phyloP scores from a whole-genome alignment of 768 basidiomycete species.

The Leucocoprinus sp. region DNA sequence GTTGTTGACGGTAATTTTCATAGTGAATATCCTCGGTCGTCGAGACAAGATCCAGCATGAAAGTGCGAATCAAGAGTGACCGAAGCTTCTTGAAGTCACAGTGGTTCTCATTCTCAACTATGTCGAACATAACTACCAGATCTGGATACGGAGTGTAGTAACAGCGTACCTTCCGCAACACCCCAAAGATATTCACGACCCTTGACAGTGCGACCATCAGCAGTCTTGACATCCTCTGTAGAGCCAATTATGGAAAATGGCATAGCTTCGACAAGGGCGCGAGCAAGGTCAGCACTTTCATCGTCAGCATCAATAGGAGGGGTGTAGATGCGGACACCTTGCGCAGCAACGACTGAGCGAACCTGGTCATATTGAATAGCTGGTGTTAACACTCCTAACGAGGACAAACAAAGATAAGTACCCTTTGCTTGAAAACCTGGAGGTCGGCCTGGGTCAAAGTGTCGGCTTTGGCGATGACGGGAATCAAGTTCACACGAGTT shows the following conservation, averaged over 20 bases:
- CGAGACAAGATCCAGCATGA: slow-evolving; percentile 97
- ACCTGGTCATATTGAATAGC: slow-evolving; percentile 36
- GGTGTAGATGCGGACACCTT: slow-evolving; percentile 91
- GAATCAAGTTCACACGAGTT: slow-evolving; percentile 95
- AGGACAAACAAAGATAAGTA: slow-evolving; percentile 30
- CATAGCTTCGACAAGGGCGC: slow-evolving; percentile 81
- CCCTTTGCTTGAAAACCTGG: slow-evolving; percentile 85
- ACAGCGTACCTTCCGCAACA: slow-evolving; percentile 82
- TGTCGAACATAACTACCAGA: background rate
- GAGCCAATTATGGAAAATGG: slow-evolving; percentile 99
- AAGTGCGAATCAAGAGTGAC: slow-evolving; percentile 89
- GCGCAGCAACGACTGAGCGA: slow-evolving; percentile 83
- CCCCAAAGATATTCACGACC: slow-evolving; percentile 99
- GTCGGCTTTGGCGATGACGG: slow-evolving; percentile 96
- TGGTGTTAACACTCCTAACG: slow-evolving; percentile 11
- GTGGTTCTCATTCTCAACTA: slow-evolving; percentile 98
- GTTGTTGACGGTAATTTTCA: slow-evolving; percentile 94
- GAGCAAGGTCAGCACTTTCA: slow-evolving; percentile 80
- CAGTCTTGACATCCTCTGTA: slow-evolving; percentile 87
- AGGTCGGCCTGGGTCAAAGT: slow-evolving; percentile 94
- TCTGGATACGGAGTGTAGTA: slow-evolving; percentile 13
- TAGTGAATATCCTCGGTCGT: slow-evolving; percentile 96
- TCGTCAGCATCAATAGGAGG: slow-evolving; percentile 90
- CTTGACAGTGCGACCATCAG: slow-evolving; percentile 89
- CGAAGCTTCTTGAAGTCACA: slow-evolving; percentile 99